Percentiles rank a stretch among this genome's conserved stretches.
Evolutionary conservation across 2,329 filamentous ascomycete species (phyloP).

Genomic region (Geosmithia flava): DNA sequence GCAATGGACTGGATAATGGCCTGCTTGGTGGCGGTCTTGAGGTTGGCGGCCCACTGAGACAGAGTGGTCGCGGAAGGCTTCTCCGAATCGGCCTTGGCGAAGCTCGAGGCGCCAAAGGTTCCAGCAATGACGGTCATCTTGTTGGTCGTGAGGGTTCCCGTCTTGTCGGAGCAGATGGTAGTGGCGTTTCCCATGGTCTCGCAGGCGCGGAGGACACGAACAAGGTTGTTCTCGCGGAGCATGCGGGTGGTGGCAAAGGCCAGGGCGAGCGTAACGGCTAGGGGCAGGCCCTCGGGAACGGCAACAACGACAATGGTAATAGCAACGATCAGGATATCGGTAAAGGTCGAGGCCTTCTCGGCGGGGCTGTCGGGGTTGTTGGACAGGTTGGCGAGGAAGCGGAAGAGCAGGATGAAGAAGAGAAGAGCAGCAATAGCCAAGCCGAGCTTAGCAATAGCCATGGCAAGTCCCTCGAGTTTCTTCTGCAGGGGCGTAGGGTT

Average conservation of each 20-base stretch:
- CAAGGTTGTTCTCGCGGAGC: conserved; percentile 55
- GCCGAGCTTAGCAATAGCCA: conserved; percentile 26
- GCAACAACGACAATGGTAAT: conserved; percentile 57
- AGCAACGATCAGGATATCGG: conserved; percentile 53
- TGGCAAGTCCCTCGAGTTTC: conserved; percentile 29
- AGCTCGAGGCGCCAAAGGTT: conserved; percentile 38
- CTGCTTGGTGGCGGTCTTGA: conserved; percentile 15
- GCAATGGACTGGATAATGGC: conserved; percentile 29
- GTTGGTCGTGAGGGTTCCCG: conserved; percentile 38
- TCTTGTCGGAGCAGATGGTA: conserved; percentile 56
- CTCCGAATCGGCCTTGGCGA: conserved; percentile 15
- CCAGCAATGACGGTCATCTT: conserved; percentile 66
- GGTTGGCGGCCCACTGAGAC: conserved; percentile 6
- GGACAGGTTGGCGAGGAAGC: conserved; percentile 55
- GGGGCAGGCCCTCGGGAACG: conserved; percentile 52
- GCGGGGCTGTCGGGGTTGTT: conserved; percentile 32
- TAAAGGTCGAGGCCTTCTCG: conserved; percentile 44
- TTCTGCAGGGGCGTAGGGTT: conserved; percentile 42
- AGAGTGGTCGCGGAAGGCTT: conserved; percentile 7
- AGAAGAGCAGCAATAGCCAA: conserved; percentile 59
- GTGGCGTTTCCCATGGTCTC: conserved; percentile 58
- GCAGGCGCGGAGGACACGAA: conserved; percentile 50
- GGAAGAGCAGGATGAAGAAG: conserved; percentile 68
- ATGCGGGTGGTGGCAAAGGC: conserved; percentile 57
- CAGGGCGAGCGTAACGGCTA: conserved; percentile 53